Evolutionary conservation across 495 filamentous ascomycete species (phyloP), one percentile per base, ranked within the genome.

Genomic region (Entonaema liquescens): DNA sequence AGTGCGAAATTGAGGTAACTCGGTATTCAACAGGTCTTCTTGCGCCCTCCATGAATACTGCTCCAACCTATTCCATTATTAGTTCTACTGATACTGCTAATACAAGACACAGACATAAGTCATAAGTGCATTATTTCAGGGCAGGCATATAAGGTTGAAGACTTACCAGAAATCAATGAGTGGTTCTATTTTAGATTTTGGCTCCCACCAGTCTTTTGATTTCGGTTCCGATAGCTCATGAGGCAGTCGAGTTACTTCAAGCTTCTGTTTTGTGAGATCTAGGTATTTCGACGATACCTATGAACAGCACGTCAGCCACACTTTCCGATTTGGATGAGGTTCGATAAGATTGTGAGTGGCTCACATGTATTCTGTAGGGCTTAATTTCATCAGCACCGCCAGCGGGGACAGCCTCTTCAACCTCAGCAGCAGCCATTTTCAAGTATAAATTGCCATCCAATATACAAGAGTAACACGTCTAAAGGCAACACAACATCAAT

Each of bases 1-100:
- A 9, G 87, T 88, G 19, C 87, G 83, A 74, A 84, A 91, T 77
- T 91, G 88, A 3, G 87, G 88, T 29, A 90, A 76, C 0, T 80
- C 72, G 13, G 70, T 71, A 76, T 91, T 90, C 69, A 89, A 77
- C 31, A 75, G 72, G 13, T 78, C 69, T 75, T 92, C 89, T 59
- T 85, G 80, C 5, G 78, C 75, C 31, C 88, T 81, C 88, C 89
- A 92, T 67, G 83, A 80, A 76, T 91, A 91, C 44, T 80, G 74
- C 59, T 89, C 88, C 6, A 87, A 79, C 87, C 87, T 89, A 62
- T 59, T 19, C 29, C 9, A 62, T 19, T 47, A 40, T 53, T 66
- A 71, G 60, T 25, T 52, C 42, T 62, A 9, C 25, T 40, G 35
- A 28, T 8, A 42, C 25, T 57, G 21, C 7, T 53, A 21, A 53